Evolutionary conservation across 805 yeast species (phyloP), one percentile per base, ranked within the genome.

Genomic region (Candida mattraensis): DNA sequence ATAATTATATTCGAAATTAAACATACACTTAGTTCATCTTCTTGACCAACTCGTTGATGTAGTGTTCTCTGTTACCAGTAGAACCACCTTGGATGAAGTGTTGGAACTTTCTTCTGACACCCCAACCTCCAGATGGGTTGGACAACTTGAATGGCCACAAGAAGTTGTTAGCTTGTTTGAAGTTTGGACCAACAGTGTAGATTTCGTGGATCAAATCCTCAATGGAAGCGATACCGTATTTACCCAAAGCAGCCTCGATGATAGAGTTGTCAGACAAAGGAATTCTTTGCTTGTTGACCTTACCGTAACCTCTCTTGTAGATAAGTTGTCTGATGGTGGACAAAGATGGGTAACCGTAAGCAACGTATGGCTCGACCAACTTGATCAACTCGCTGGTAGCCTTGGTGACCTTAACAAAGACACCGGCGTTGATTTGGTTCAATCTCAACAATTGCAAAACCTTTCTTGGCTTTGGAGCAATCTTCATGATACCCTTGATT

Each of bases 391-490:
- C 96, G 56, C 80, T 60, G 63, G 96, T 87, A 62, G 96, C 95
- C 81, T 87, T 87, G 82, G 95, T 87, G 61, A 87, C 82, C 74
- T 83, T 87, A 66, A 87, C 94, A 66, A 87, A 87, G 53, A 85
- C 93, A 81, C 91, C 96, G 62, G 93, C 78, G 80, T 87, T 87
- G 72, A 87, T 85, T 78, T 86, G 95, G 67, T 81, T 78, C 72
- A 87, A 81, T 80, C 96, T 83, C 71, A 87, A 78, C 68, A 88
- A 80, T 75, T 84, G 96, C 70, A 87, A 72, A 63, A 89, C 95
- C 86, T 89, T 89, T 86, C 96, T 88, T 81, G 96, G 96, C 84
- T 89, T 89, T 66, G 97, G 96, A 66, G 96, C 86, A 62, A 89
- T 87, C 84, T 88, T 89, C 89, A 78, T 85, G 72, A 89, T 87